Conservation (phyloP, 352 stramenopile genomes). For the Nothophytophthora sp. region DNA sequence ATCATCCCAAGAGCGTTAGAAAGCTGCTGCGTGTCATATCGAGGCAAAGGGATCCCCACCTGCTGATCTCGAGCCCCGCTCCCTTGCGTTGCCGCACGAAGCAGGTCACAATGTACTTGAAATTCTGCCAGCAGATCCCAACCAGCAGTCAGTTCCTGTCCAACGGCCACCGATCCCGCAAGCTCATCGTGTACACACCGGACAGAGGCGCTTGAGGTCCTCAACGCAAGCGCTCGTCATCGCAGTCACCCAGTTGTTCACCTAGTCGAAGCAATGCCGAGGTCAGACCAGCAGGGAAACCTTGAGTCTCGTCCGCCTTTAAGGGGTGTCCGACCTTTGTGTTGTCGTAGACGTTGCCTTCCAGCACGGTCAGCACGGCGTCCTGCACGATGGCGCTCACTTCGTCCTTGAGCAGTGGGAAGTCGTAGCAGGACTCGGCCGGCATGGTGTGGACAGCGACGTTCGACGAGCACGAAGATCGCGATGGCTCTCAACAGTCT, state of each 20-base stretch:
- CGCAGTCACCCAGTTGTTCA: slow-evolving; percentile 70
- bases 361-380: slow-evolving; percentile 65
- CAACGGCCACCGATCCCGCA: neutral
- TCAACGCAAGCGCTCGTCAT: slow-evolving; percentile 70
- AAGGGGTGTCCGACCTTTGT: slow-evolving; percentile 38
- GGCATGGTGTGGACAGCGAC: slow-evolving; percentile 20
- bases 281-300: neutral
- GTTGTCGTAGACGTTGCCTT: slow-evolving; percentile 82
- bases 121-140: slow-evolving; percentile 47
- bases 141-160: neutral
- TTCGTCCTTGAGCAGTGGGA: slow-evolving; percentile 73
- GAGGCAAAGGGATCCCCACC: slow-evolving; percentile 11
- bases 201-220: slow-evolving; percentile 63
- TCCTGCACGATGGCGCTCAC: slow-evolving; percentile 76
- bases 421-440: slow-evolving; percentile 58
- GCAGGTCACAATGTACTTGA: slow-evolving; percentile 86
- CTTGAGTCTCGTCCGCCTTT: neutral
- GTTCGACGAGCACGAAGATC: neutral
- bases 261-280: slow-evolving; percentile 17
- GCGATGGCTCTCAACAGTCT: neutral
- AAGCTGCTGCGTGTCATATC: neutral
- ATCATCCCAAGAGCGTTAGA: neutral
- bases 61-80: slow-evolving; percentile 59
- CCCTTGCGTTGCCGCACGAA: slow-evolving; percentile 69
- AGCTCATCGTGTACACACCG: slow-evolving; percentile 24